phyloP scores from a whole-genome alignment of 345 rosid species.

The Populus alba region DNA sequence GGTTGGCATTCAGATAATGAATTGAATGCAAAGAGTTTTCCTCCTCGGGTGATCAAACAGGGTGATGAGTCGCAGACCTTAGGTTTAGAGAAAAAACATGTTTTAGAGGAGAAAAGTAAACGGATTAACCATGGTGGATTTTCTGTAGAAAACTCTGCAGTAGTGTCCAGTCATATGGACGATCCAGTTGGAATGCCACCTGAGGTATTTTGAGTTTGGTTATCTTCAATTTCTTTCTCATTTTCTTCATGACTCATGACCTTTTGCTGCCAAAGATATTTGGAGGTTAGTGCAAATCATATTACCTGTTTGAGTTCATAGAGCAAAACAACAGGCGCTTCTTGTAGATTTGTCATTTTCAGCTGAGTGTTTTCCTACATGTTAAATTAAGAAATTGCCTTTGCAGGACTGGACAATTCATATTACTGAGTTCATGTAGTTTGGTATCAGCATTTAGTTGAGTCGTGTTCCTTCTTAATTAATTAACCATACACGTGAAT shows the following conservation, averaged over 20 bases:
- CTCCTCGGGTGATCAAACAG: conserved; percentile 44
- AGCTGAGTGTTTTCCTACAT: not conserved
- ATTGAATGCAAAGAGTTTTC: conserved; percentile 50
- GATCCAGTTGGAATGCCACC: conserved; percentile 88
- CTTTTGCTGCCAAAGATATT: conserved; percentile 1
- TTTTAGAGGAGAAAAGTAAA: conserved; percentile 38
- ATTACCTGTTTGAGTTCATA: not conserved
- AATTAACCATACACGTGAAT: not conserved
- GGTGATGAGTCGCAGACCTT: conserved; percentile 40
- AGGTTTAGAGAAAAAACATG: conserved; percentile 31
- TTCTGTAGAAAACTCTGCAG: conserved; percentile 26
- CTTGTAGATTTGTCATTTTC: not conserved
- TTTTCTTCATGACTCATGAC: not conserved
- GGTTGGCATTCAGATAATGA: conserved; percentile 88
- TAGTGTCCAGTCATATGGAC: conserved; percentile 38
- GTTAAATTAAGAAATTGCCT: conserved; percentile 2
- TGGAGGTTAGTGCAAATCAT: not conserved
- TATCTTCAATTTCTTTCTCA: conserved; percentile 7
- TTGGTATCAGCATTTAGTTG: not conserved
- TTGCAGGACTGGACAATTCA: not conserved
- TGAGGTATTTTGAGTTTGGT: conserved; percentile 52
- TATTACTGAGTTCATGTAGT: not conserved
- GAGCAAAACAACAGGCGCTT: not conserved
- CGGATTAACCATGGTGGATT: conserved; percentile 30
- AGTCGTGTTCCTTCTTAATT: not conserved